Base-by-base conservation (phyloP, 108 stramenopile genomes). In the Cylindrotheca fusiformis region DNA sequence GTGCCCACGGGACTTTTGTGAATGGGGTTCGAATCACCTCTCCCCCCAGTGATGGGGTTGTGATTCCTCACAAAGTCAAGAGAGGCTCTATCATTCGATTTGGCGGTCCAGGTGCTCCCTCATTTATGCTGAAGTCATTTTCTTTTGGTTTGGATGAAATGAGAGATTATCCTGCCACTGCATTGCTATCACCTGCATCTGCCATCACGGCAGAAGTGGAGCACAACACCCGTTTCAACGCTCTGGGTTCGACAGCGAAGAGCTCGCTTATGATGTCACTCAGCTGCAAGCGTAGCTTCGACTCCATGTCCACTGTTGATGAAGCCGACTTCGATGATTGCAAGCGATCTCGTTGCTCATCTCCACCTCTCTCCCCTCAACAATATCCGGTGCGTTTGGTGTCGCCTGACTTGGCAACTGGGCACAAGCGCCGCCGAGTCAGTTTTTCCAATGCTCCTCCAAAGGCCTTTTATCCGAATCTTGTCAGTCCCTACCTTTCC, bases 1-100 rank as follows among this genome's bases (percentile, higher is more conserved):
- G 81, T 56, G 82, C 90, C 8, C 90, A 91, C 55, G 90, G 90
- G 14, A 91, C 90, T 18, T 88, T 67, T 53, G 72, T 91, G 26
- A 87, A 91, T 60, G 90, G 90, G 1, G 64, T 66, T 12, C 80
- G 83, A 22, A 71, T 91, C 10, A 46, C 52, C 30, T 78, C 81
- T 17, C 63, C 85, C 4, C 65, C 69, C 2, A 60, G 66, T 19
- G 71, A 70, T 8, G 81, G 84, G 20, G 61, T 80, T 12, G 77
- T 84, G 47, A 55, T 83, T 27, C 90, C 90, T 12, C 68, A 82
- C 45, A 78, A 78, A 60, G 83, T 91, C 31, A 59, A 75, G 46
- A 61, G 78, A 72, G 90, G 90, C 31, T 76, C 83, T 20, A 74
- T 91, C 32, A 75, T 91, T 69, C 82, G 90, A 18, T 91, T 91